phyloP scores from a whole-genome alignment of 176 grass and related monocot species.

The Phragmites australis region DNA sequence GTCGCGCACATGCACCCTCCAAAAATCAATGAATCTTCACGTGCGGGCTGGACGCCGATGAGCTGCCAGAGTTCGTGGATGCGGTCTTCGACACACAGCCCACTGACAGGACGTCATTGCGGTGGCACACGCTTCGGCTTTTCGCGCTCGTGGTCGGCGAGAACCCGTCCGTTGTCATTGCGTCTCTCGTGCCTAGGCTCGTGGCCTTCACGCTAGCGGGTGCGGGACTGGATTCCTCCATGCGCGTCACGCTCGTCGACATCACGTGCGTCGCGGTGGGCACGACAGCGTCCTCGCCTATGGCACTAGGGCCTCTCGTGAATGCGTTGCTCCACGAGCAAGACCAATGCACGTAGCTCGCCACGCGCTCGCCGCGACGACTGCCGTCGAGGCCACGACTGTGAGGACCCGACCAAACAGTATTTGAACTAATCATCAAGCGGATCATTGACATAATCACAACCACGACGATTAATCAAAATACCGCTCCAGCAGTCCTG shows the following conservation, averaged over 20 bases:
- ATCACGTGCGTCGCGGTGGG: conserved; percentile 65
- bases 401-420: no score
- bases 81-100: conserved; percentile 77
- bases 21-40: no score
- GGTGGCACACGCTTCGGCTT: conserved; percentile 86
- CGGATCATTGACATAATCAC: no score
- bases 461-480: no score
- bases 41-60: conserved; percentile 57
- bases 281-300: conserved; percentile 14
- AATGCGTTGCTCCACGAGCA: no score
- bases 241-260: conserved; percentile 79
- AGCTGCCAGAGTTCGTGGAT: conserved; percentile 59
- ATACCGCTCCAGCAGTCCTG: no score
- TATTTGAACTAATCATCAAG: no score
- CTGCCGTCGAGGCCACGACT: conserved; percentile 62
- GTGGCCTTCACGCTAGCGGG: conserved; percentile 66
- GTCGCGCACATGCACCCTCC: no score
- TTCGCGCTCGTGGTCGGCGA: conserved; percentile 58
- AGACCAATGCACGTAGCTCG: no score
- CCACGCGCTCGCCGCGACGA: no score
- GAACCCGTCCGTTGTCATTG: conserved; percentile 51
- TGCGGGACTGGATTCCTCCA: conserved; percentile 90
- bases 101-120: conserved; percentile 70
- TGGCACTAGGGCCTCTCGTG: conserved; percentile 46
- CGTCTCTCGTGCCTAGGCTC: conserved; percentile 75